Conservation (phyloP, 192 early-diverging fungal species). For the Linnemannia schmuckeri region DNA sequence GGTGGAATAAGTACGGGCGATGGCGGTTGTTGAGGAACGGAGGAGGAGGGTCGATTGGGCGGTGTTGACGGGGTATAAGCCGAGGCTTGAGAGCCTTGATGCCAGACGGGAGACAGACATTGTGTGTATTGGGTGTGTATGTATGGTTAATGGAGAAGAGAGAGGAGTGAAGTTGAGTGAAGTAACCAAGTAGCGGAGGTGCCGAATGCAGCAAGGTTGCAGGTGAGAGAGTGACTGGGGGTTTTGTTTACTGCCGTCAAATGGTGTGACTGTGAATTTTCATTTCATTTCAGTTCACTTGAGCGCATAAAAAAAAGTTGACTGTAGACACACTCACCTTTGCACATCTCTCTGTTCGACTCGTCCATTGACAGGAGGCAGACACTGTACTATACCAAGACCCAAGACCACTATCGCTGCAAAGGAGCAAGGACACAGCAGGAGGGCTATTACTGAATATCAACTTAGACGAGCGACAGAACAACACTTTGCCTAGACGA, state of each 20-base stretch:
- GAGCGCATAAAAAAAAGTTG: neutral
- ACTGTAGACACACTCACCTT: too few species aligned
- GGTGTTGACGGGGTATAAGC: slow-evolving; percentile 39
- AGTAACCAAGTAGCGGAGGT: neutral
- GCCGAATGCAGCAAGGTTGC: neutral
- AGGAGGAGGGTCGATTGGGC: neutral
- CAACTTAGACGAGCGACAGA: neutral
- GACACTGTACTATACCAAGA: too few species aligned
- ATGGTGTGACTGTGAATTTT: neutral
- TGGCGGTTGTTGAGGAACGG: slow-evolving; percentile 10
- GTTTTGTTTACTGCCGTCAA: neutral
- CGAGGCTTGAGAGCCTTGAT: slow-evolving; percentile 49
- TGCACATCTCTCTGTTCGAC: too few species aligned
- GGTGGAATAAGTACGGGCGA: slow-evolving; percentile 32
- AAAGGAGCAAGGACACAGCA: too few species aligned
- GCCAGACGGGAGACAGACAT: slow-evolving; percentile 49
- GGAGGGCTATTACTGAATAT: too few species aligned
- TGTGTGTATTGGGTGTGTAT: slow-evolving; percentile 14
- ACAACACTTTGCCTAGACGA: neutral
- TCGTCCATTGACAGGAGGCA: too few species aligned
- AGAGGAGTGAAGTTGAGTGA: neutral
- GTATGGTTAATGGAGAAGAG: neutral
- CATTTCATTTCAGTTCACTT: neutral
- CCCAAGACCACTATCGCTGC: too few species aligned
- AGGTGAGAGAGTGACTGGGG: neutral